A percentile compares a stretch with the other conserved stretches of the same genome.
phyloP scores from a whole-genome alignment of 140 eudicot genomes.

The Senecio squalidus region DNA sequence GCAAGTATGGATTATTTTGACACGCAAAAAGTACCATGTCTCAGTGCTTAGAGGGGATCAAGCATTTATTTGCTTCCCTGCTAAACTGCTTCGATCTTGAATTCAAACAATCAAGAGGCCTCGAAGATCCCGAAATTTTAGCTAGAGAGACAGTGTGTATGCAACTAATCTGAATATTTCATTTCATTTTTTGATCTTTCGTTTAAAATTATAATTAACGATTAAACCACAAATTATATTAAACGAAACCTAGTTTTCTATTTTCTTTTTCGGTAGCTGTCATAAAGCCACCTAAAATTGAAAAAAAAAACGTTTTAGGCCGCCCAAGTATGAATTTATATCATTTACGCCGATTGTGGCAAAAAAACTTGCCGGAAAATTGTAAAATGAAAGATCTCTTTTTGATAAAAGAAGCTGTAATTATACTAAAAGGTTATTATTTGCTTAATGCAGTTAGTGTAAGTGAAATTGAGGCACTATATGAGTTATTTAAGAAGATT shows the following conservation, averaged over 20 bases:
- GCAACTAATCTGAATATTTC: conserved; percentile 17
- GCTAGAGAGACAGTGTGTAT: conserved; percentile 74
- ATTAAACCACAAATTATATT: background rate
- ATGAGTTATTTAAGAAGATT: conserved; percentile 68
- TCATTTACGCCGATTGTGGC: too few relatives aligned
- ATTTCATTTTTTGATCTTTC: background rate
- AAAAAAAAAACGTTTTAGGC: too few relatives aligned
- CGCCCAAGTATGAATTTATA: too few relatives aligned
- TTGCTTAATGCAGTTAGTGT: conserved; percentile 56
- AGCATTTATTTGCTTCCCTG: conserved; percentile 42
- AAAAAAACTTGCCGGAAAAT: too few relatives aligned
- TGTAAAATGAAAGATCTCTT: too few relatives aligned
- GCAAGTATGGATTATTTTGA: conserved; percentile 48
- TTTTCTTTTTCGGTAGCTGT: too few relatives aligned
- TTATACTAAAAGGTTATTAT: conserved; percentile 3
- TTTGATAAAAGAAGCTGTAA: background rate
- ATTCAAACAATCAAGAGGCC: conserved; percentile 45
- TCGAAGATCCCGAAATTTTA: conserved; percentile 61
- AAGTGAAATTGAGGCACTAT: conserved; percentile 74
- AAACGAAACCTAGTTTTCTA: background rate
- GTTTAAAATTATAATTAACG: background rate
- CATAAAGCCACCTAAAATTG: too few relatives aligned
- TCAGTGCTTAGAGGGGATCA: conserved; percentile 68
- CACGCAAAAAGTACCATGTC: conserved; percentile 41
- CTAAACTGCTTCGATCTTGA: conserved; percentile 52